Evolutionary conservation across 352 stramenopile species (phyloP).

Genomic region (Phytopythium sindhum): DNA sequence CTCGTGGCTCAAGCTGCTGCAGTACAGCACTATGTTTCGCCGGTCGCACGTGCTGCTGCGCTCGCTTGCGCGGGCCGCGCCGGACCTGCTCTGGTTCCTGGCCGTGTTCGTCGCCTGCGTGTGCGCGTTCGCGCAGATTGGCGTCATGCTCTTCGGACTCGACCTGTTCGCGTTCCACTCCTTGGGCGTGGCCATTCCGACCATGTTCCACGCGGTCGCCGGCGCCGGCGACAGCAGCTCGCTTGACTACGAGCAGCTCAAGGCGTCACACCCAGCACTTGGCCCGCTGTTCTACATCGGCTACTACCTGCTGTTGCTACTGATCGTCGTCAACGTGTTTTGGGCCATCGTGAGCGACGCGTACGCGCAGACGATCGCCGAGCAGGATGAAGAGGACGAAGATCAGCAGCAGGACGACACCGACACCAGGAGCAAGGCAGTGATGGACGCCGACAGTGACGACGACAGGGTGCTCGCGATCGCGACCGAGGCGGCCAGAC

Average conservation of each 20-base stretch:
- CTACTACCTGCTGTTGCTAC: conserved; percentile 67
- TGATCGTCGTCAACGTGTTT: conserved; percentile 75
- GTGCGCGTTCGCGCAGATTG: conserved; percentile 62
- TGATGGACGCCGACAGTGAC: background rate
- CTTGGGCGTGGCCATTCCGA: conserved; percentile 44
- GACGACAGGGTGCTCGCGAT: conserved; percentile 24
- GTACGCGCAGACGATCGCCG: conserved; percentile 63
- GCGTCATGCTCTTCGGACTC: conserved; percentile 57
- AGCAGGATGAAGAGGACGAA: conserved; percentile 58
- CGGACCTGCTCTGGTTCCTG: conserved; percentile 59
- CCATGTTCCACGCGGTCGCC: conserved; percentile 55
- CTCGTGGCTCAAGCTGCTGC: conserved; percentile 62
- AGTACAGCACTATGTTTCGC: conserved; percentile 67
- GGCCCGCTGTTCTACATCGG: conserved; percentile 67
- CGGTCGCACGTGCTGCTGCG: conserved; percentile 57
- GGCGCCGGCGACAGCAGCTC: conserved; percentile 19
- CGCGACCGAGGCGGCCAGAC: conserved; percentile 17
- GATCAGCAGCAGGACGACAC: conserved; percentile 20
- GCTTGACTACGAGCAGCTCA: conserved; percentile 47
- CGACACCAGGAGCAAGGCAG: conserved; percentile 7
- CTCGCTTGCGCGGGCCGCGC: conserved; percentile 42
- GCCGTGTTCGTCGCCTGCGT: conserved; percentile 57
- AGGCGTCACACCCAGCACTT: conserved; percentile 36
- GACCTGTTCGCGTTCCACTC: conserved; percentile 53
- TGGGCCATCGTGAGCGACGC: conserved; percentile 74